phyloP scores from a whole-genome alignment of 139 green algal species.

The Chlorella sp. region DNA sequence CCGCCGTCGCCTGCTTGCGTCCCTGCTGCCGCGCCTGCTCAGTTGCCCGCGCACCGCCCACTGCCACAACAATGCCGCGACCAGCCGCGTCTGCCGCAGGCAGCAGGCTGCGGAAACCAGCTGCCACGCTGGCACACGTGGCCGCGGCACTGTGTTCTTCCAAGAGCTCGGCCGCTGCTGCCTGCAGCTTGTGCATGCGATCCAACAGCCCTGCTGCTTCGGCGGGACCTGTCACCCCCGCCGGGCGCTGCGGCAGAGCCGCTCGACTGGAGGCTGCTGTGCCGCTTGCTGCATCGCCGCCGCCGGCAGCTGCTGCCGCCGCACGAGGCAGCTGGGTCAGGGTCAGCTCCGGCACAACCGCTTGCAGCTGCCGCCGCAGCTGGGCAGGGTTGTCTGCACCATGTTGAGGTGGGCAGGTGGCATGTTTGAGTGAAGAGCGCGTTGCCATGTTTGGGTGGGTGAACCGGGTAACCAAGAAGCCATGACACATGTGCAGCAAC shows the following conservation, averaged over 20 bases:
- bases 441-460: too few species aligned
- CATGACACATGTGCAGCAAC: too few species aligned
- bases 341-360: background rate
- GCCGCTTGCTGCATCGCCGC: background rate
- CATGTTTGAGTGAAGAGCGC: too few species aligned
- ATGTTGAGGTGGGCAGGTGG: background rate
- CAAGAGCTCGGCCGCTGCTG: background rate
- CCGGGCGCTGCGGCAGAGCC: background rate
- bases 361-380: conserved; percentile 21
- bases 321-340: background rate
- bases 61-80: background rate
- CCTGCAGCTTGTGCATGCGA: conserved; percentile 11
- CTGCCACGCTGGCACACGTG: background rate
- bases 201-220: background rate
- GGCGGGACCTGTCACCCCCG: background rate
- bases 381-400: conserved; percentile 5
- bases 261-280: background rate
- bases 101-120: background rate
- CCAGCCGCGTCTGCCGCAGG: background rate
- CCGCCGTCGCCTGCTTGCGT: background rate
- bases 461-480: too few species aligned
- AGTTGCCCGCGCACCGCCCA: too few species aligned
- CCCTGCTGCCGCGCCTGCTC: background rate
- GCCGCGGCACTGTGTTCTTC: background rate
- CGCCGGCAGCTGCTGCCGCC: background rate